Evolutionary conservation across 2,329 filamentous ascomycete genomes (phyloP).

Genomic region (Reticulascus tulasneorum): DNA sequence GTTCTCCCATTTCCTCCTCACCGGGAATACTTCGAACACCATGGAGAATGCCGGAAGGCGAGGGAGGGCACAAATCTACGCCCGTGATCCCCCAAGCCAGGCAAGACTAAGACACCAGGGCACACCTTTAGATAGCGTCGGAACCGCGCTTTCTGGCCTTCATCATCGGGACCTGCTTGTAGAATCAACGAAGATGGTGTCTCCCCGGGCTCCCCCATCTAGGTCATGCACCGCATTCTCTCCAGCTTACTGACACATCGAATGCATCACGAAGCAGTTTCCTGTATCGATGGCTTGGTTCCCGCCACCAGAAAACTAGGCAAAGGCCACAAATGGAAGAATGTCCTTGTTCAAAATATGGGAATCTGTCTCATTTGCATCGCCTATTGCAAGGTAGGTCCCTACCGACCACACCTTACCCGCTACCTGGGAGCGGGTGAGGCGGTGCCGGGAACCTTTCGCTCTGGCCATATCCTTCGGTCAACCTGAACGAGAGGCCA

Average conservation of each 20-base stretch:
- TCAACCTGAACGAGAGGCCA: no score
- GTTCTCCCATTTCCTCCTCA: slow-evolving; percentile 2
- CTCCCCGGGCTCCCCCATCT: no score
- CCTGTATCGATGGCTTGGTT: no score
- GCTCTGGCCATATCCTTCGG: no score
- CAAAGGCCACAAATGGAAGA: slow-evolving; percentile 4
- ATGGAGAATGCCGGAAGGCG: slow-evolving; percentile 4
- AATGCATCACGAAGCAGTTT: slow-evolving; percentile 7
- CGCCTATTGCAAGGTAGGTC: slow-evolving; percentile 1
- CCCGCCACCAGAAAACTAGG: no score
- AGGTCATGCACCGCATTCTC: slow-evolving; percentile 11
- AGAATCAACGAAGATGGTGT: slow-evolving; percentile 7
- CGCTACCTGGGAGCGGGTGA: no score
- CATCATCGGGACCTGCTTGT: slow-evolving; percentile 13
- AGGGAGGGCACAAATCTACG: slow-evolving; percentile 8
- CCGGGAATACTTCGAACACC: slow-evolving; percentile 1
- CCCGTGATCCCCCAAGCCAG: slow-evolving; percentile 12
- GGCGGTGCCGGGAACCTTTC: no score
- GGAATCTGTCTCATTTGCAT: slow-evolving; percentile 14
- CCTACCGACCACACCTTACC: slow-evolving; percentile 10
- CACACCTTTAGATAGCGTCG: slow-evolving; percentile 9
- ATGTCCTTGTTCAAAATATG: slow-evolving; percentile 9
- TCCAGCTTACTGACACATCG: slow-evolving; percentile 4
- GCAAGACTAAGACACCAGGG: slow-evolving; percentile 10
- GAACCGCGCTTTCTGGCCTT: slow-evolving; percentile 7